These are phyloP conservation scores for Shiraia bambusicola DNA, from an alignment of 2,329 filamentous ascomycete genomes.

Conservation along the genomic window DNA sequence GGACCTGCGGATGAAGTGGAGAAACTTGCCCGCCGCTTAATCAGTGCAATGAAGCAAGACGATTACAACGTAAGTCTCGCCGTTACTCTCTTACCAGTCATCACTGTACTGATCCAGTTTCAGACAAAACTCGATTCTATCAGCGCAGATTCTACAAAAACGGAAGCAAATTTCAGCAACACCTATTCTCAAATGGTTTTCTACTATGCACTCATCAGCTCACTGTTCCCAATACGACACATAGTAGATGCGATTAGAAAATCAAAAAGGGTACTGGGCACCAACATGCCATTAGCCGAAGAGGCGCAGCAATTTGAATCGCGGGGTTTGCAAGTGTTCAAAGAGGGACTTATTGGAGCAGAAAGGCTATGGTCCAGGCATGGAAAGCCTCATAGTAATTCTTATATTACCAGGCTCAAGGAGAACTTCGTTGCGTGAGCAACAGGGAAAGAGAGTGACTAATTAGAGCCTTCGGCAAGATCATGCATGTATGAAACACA, in stretches of 20 bases:
- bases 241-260: conserved; percentile 50
- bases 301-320: conserved; percentile 22
- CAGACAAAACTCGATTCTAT: conserved; percentile 13
- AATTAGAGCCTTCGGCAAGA: background rate
- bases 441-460: background rate
- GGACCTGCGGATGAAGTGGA: conserved; percentile 44
- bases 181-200: background rate
- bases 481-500: too few relatives aligned
- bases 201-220: conserved; percentile 11
- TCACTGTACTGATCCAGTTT: background rate
- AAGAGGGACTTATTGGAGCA: conserved; percentile 4
- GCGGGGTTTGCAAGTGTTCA: conserved; percentile 9
- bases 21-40: conserved; percentile 43
- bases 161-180: conserved; percentile 14
- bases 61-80: conserved; percentile 20
- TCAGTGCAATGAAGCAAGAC: conserved; percentile 36
- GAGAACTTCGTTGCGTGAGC: too few relatives aligned
- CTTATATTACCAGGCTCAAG: too few relatives aligned
- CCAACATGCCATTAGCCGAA: conserved; percentile 32
- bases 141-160: background rate
- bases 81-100: background rate
- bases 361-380: conserved; percentile 7
- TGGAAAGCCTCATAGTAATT: too few relatives aligned
- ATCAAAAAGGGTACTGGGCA: conserved; percentile 44
- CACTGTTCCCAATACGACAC: conserved; percentile 37